Evolutionary conservation across 768 basidiomycete genomes (phyloP).

Genomic region (Phallus indusiatus): DNA sequence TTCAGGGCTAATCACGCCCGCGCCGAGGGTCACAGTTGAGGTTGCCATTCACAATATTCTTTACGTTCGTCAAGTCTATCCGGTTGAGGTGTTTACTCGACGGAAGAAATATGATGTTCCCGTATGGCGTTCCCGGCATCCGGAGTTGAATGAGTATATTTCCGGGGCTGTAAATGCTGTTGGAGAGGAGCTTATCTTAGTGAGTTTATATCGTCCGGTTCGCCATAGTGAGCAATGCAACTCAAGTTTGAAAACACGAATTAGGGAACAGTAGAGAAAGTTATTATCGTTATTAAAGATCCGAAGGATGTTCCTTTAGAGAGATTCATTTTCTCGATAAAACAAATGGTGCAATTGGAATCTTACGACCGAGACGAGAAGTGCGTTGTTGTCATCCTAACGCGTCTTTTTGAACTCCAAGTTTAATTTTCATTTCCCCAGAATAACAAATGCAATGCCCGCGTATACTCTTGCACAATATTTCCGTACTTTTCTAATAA

Average conservation of each 20-base stretch:
- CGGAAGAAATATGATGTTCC: constrained; percentile 86
- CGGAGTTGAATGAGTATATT: constrained; percentile 80
- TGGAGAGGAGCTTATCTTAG: constrained; percentile 62
- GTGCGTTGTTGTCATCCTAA: constrained; percentile 25
- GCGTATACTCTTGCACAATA: constrained; percentile 55
- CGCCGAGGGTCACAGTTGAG: constrained; percentile 52
- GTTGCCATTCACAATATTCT: constrained; percentile 89
- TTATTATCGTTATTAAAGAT: constrained; percentile 79
- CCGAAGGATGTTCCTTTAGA: constrained; percentile 76
- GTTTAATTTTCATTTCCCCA: constrained; percentile 19
- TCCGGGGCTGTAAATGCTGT: constrained; percentile 81
- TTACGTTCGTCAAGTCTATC: constrained; percentile 86
- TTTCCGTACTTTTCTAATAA: constrained; percentile 76
- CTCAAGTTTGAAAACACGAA: not conserved
- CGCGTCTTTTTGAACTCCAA: not conserved
- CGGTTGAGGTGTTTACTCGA: constrained; percentile 76
- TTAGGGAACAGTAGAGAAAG: constrained; percentile 71
- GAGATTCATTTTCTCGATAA: constrained; percentile 81
- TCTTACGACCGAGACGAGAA: constrained; percentile 59
- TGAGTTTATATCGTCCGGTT: constrained; percentile 18
- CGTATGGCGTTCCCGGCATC: constrained; percentile 89
- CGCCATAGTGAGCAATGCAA: not conserved
- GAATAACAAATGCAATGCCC: constrained; percentile 65
- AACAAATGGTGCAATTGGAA: constrained; percentile 69
- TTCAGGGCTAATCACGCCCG: not conserved